A percentile compares a stretch with the other conserved stretches of the same genome.
Evolutionary conservation across 768 basidiomycete genomes (phyloP).

Genomic region (Leccinum uliginosum): DNA sequence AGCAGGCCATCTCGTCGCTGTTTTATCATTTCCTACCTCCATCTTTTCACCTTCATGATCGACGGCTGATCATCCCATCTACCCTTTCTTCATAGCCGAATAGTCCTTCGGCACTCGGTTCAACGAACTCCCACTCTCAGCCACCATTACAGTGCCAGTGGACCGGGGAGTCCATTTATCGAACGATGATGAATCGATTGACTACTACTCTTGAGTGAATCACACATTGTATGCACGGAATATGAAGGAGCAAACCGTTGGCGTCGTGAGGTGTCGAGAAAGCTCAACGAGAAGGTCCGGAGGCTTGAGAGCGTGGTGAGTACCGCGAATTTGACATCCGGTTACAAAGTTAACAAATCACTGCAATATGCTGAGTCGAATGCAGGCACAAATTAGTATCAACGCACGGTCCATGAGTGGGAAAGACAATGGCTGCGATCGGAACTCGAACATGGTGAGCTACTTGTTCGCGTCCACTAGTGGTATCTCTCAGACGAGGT

Average conservation of each 20-base stretch:
- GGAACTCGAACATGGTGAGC: conserved; percentile 65
- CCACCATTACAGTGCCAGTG: conserved; percentile 10
- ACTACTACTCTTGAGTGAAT: conserved; percentile 67
- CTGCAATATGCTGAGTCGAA: conserved; percentile 46
- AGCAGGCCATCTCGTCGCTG: conserved; percentile 19
- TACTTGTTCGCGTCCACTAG: conserved; percentile 60
- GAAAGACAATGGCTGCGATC: conserved; percentile 61
- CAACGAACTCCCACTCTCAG: conserved; percentile 4
- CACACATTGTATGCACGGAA: conserved; percentile 81
- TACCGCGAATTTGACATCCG: neutral
- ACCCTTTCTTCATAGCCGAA: conserved; percentile 7
- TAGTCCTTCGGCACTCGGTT: neutral
- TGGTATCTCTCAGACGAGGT: conserved; percentile 82
- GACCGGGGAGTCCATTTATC: conserved; percentile 86
- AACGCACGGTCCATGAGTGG: conserved; percentile 62
- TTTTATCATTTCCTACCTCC: conserved; percentile 5
- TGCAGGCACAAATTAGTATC: conserved; percentile 60
- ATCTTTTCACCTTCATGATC: conserved; percentile 2
- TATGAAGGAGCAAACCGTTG: conserved; percentile 82
- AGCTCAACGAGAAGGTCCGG: conserved; percentile 75
- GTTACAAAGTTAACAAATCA: neutral
- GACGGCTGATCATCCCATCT: conserved; percentile 1
- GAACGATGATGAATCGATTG: conserved; percentile 92
- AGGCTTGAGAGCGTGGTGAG: conserved; percentile 72
- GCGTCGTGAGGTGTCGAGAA: conserved; percentile 70